Conservation (phyloP, 1,284 basidiomycete genomes). For the Coniophora puteana region DNA sequence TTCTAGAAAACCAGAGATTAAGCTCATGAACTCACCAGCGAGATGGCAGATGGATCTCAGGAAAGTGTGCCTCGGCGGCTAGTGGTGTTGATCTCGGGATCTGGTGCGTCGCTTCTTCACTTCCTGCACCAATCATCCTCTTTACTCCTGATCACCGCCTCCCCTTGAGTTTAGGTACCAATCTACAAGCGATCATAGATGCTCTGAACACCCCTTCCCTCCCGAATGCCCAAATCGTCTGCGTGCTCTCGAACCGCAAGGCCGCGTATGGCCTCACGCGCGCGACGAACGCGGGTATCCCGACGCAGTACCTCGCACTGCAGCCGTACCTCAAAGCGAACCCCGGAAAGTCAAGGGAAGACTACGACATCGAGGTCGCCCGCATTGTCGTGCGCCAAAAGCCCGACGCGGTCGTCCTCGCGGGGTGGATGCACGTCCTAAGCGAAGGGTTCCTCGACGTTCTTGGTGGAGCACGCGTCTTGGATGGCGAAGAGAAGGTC, state of each 20-base stretch:
- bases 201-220: slow-evolving; percentile 66
- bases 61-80: slow-evolving; percentile 41
- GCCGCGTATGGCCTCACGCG: slow-evolving; percentile 87
- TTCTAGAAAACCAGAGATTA: too few relatives aligned
- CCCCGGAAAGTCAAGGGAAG: slow-evolving; percentile 70
- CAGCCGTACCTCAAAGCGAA: slow-evolving; percentile 81
- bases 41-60: too few relatives aligned
- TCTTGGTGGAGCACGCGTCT: slow-evolving; percentile 35
- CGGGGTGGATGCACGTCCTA: slow-evolving; percentile 98
- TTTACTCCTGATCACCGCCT: not conserved
- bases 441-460: slow-evolving; percentile 52
- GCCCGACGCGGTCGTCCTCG: slow-evolving; percentile 89
- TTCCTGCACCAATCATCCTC: not conserved
- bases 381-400: slow-evolving; percentile 56
- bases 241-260: slow-evolving; percentile 92
- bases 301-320: slow-evolving; percentile 80
- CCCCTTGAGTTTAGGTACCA: slow-evolving; percentile 63
- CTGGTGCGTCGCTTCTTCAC: slow-evolving; percentile 61
- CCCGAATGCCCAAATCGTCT: slow-evolving; percentile 68
- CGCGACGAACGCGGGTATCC: slow-evolving; percentile 74
- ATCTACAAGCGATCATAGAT: slow-evolving; percentile 95
- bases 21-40: too few relatives aligned
- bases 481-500: slow-evolving; percentile 28
- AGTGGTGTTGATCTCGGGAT: slow-evolving; percentile 77
- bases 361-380: slow-evolving; percentile 89